Percentiles rank a stretch among this genome's conserved stretches.
These are phyloP conservation scores for Penicillium sp. DNA, from an alignment of 2,329 filamentous ascomycete genomes.

Conservation along the genomic window DNA sequence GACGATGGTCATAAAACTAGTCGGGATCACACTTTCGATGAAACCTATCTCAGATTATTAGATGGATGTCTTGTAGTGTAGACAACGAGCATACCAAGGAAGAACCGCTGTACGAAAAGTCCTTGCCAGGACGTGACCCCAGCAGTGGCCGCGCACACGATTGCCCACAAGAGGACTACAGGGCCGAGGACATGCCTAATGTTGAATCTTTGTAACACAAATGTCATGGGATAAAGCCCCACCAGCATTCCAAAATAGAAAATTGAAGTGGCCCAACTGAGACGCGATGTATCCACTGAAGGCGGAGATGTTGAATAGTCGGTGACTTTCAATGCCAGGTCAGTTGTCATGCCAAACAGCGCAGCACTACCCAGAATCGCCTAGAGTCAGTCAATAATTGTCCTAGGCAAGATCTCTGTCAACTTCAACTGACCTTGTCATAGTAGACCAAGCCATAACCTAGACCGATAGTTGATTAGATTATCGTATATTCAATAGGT, in stretches of 20 bases:
- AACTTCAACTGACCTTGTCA: conserved; percentile 57
- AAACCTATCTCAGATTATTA: conserved; percentile 45
- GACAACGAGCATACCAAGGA: conserved; percentile 46
- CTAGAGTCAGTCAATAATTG: conserved; percentile 37
- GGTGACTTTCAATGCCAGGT: conserved; percentile 63
- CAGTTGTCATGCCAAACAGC: conserved; percentile 75
- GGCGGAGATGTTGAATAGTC: conserved; percentile 57
- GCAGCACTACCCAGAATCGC: conserved; percentile 74
- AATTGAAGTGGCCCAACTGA: conserved; percentile 76
- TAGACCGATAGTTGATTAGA: conserved; percentile 16
- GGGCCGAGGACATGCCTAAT: conserved; percentile 67
- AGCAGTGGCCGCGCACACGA: conserved; percentile 70
- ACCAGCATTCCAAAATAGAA: conserved; percentile 82
- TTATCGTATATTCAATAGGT: neutral
- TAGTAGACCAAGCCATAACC: conserved; percentile 70
- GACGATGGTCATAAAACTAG: conserved; percentile 67
- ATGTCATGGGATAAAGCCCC: conserved; percentile 74
- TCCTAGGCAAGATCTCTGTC: neutral
- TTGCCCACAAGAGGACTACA: conserved; percentile 62
- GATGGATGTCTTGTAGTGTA: neutral
- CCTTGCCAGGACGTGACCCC: conserved; percentile 66
- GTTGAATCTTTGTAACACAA: conserved; percentile 69
- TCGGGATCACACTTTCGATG: conserved; percentile 67
- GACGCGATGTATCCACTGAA: conserved; percentile 65
- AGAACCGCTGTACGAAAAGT: conserved; percentile 67